Evolutionary conservation across 495 filamentous ascomycete genomes (phyloP), one percentile per base, ranked within the genome.

Genomic region (Pyrenula massariospora): DNA sequence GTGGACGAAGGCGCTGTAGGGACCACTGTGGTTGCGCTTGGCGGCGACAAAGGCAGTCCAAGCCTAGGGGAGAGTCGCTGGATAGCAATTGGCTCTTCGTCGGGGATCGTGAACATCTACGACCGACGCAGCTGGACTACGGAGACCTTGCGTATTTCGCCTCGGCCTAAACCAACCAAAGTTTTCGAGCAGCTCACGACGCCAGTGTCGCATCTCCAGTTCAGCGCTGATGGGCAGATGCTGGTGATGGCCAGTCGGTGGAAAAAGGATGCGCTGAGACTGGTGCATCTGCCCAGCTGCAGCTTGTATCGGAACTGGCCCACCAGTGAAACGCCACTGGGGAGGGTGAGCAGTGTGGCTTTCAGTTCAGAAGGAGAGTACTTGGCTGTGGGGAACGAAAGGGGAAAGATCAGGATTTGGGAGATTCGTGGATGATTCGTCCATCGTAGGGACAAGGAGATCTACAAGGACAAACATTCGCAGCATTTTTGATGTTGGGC

Each of bases 291-390:
- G 61, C 92, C 92, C 1, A 87, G 80, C 57, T 95, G 89, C 66
- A 94, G 90, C 1, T 90, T 96, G 15, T 98, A 93, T 75, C 82
- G 82, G 63, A 97, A 98, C 70, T 98, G 93, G 93, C 93, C 93
- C 21, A 98, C 93, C 48, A 79, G 80, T 47, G 81, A 84, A 67
- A 98, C 93, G 55, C 92, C 94, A 10, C 65, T 98, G 57, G 94
- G 94, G 0, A 77, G 89, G 25, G 84, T 97, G 54, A 88, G 86
- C 2, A 78, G 84, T 1, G 82, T 96, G 50, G 86, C 88, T 20
- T 90, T 91, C 62, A 82, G 78, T n/a, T 80, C 80, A 5, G 77
- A 73, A 47, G 85, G 81, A 25, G 80, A 87, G 62, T 73, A 91
- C 61, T 63, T 96, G 55, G 88, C 87, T 3, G 85, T 96, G 22